phyloP scores from a whole-genome alignment of 176 grass and related monocot genomes.

The Oryza brachyantha region DNA sequence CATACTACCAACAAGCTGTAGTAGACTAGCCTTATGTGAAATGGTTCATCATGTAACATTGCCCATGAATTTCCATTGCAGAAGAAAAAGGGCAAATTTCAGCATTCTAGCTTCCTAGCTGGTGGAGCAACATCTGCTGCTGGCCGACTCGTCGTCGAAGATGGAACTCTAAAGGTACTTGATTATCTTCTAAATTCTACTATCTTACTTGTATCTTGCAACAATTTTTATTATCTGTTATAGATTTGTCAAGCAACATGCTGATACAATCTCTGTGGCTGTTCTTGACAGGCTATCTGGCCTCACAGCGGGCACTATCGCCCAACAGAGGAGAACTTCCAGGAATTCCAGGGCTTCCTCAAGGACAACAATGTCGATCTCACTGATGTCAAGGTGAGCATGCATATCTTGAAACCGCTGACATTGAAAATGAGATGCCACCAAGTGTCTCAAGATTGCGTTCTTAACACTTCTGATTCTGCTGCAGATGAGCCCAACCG shows the following conservation, averaged over 20 bases:
- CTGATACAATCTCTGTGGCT: slow-evolving; percentile 1
- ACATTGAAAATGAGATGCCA: background rate
- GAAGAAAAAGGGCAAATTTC: slow-evolving; percentile 97
- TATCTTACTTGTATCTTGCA: background rate
- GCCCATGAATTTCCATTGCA: slow-evolving; percentile 34
- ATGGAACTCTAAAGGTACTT: slow-evolving; percentile 74
- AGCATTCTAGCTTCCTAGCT: slow-evolving; percentile 95
- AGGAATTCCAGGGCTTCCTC: slow-evolving; percentile 88
- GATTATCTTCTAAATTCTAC: background rate
- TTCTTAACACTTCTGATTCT: slow-evolving; percentile 10
- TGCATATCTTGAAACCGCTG: background rate
- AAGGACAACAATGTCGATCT: slow-evolving; percentile 79
- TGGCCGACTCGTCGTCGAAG: slow-evolving; percentile 71
- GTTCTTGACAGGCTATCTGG: slow-evolving; percentile 70
- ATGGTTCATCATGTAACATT: slow-evolving; percentile 3
- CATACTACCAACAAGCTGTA: background rate
- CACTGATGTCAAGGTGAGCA: slow-evolving; percentile 75
- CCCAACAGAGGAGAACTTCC: slow-evolving; percentile 87
- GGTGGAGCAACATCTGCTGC: slow-evolving; percentile 93
- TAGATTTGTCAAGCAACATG: background rate
- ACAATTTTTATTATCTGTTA: background rate
- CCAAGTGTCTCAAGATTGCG: background rate
- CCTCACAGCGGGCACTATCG: slow-evolving; percentile 91
- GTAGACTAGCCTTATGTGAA: background rate
- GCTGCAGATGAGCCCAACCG: slow-evolving; percentile 70